phyloP scores from a whole-genome alignment of 2,329 filamentous ascomycete species.

The Rhexocercosporidium sp. region DNA sequence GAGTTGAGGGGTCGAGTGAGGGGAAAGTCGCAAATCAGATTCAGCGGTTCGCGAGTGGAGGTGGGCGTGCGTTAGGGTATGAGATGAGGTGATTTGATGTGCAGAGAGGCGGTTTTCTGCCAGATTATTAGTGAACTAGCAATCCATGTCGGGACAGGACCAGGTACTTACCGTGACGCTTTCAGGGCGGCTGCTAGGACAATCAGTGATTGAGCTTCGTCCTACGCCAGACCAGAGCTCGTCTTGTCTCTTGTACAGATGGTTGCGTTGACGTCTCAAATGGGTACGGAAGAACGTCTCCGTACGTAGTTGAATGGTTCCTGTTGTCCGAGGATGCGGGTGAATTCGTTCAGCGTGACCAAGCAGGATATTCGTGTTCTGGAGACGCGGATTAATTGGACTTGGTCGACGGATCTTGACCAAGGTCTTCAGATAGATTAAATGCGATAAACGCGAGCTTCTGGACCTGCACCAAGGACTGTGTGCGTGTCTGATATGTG shows the following conservation, averaged over 20 bases:
- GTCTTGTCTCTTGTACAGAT: slow-evolving; percentile 12
- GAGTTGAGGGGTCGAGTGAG: slow-evolving; percentile 6
- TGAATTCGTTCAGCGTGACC: slow-evolving; percentile 15
- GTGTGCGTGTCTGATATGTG: slow-evolving; percentile 15
- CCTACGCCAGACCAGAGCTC: slow-evolving; percentile 12
- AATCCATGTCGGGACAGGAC: slow-evolving; percentile 20
- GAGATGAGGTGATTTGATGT: not conserved
- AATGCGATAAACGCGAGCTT: slow-evolving; percentile 17
- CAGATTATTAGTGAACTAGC: slow-evolving; percentile 24
- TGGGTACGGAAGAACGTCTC: slow-evolving; percentile 20
- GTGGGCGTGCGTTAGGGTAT: slow-evolving; percentile 4
- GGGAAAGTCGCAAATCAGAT: slow-evolving; percentile 10
- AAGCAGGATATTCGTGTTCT: slow-evolving; percentile 9
- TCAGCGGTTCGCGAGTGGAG: slow-evolving; percentile 5
- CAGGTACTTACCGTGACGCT: slow-evolving; percentile 14
- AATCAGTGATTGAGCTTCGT: slow-evolving; percentile 22
- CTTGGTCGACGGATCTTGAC: slow-evolving; percentile 15
- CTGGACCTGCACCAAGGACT: slow-evolving; percentile 8
- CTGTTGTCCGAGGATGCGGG: slow-evolving; percentile 16
- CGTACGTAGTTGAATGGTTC: slow-evolving; percentile 17
- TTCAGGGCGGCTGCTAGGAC: slow-evolving; percentile 11
- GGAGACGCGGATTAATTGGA: slow-evolving; percentile 16
- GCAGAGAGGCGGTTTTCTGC: slow-evolving; percentile 21
- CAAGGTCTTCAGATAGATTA: slow-evolving; percentile 19
- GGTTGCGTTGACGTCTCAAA: slow-evolving; percentile 20